These are phyloP conservation scores for Trichosporon sp. DNA, from an alignment of 1,284 basidiomycete genomes.

Conservation along the genomic window DNA sequence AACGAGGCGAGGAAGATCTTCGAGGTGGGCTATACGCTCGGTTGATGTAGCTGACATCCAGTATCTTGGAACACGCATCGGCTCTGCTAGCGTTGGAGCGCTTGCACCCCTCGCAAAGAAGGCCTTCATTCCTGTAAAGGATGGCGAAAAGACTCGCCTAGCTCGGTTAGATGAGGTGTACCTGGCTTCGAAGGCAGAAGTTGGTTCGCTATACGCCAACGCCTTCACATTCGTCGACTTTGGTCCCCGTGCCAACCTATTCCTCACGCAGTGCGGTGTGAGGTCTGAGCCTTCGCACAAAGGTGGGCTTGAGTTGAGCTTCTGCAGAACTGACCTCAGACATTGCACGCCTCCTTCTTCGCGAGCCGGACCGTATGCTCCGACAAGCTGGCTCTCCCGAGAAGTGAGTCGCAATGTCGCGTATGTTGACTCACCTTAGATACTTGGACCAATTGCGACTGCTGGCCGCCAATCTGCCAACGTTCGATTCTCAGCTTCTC, in stretches of 20 bases:
- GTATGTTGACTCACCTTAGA: slow-evolving; percentile 47
- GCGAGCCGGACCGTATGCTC: slow-evolving; percentile 38
- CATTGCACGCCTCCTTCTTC: slow-evolving; percentile 38
- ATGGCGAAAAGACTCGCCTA: slow-evolving; percentile 24
- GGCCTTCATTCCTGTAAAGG: slow-evolving; percentile 48
- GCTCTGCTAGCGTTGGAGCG: slow-evolving; percentile 45
- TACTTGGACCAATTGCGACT: slow-evolving; percentile 78
- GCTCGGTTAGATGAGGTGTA: slow-evolving; percentile 41
- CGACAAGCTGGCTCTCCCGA: slow-evolving; percentile 41
- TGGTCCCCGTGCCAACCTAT: slow-evolving; percentile 71
- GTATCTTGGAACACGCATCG: slow-evolving; percentile 66
- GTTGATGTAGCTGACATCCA: slow-evolving; percentile 11
- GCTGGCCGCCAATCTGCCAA: slow-evolving; percentile 67
- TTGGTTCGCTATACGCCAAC: slow-evolving; percentile 31
- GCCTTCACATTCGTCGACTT: slow-evolving; percentile 84
- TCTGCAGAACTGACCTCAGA: slow-evolving; percentile 18
- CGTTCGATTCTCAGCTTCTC: slow-evolving; percentile 57
- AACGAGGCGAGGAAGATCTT: slow-evolving; percentile 65
- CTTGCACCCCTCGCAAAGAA: slow-evolving; percentile 36
- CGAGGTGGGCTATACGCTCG: slow-evolving; percentile 41
- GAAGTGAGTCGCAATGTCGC: slow-evolving; percentile 25
- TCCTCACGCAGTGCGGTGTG: slow-evolving; percentile 81
- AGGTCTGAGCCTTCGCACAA: slow-evolving; percentile 68
- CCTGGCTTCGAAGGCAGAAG: slow-evolving; percentile 27
- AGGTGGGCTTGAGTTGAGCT: background rate